phyloP scores from a whole-genome alignment of 768 basidiomycete genomes.

The Dacryopinax spathularia region DNA sequence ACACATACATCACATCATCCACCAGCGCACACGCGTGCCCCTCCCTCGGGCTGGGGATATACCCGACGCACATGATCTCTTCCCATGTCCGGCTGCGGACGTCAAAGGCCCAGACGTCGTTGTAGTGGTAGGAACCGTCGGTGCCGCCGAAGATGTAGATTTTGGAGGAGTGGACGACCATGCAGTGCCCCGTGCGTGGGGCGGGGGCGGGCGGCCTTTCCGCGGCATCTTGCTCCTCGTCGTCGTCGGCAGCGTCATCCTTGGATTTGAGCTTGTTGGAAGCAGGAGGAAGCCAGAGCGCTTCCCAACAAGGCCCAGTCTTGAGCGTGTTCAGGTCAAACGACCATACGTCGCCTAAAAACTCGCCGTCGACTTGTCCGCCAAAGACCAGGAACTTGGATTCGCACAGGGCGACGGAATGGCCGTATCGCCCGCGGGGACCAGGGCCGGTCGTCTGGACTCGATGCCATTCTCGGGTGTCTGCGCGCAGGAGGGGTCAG shows the following conservation, averaged over 20 bases:
- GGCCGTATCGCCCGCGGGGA: slow-evolving; percentile 86
- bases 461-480: slow-evolving; percentile 88
- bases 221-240: background rate
- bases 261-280: background rate
- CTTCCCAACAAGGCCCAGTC: slow-evolving; percentile 18
- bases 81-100: slow-evolving; percentile 67
- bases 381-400: slow-evolving; percentile 91
- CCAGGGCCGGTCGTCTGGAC: slow-evolving; percentile 61
- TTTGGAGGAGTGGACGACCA: slow-evolving; percentile 66
- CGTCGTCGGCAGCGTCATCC: no score
- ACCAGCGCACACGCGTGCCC: slow-evolving; percentile 94
- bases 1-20: slow-evolving; percentile 94
- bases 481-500: slow-evolving; percentile 28
- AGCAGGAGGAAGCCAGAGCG: background rate
- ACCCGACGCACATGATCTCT: slow-evolving; percentile 90
- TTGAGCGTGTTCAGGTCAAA: slow-evolving; percentile 90
- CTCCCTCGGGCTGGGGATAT: slow-evolving; percentile 87
- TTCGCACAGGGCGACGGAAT: slow-evolving; percentile 84
- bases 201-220: slow-evolving; percentile 40
- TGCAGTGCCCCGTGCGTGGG: slow-evolving; percentile 81
- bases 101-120: slow-evolving; percentile 95
- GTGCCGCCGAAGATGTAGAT: slow-evolving; percentile 95
- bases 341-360: slow-evolving; percentile 87
- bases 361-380: slow-evolving; percentile 88
- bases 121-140: slow-evolving; percentile 97